A percentile compares a stretch with the other conserved stretches of the same genome.
phyloP scores from a whole-genome alignment of 768 basidiomycete genomes.

The Sarcomyxa edulis region DNA sequence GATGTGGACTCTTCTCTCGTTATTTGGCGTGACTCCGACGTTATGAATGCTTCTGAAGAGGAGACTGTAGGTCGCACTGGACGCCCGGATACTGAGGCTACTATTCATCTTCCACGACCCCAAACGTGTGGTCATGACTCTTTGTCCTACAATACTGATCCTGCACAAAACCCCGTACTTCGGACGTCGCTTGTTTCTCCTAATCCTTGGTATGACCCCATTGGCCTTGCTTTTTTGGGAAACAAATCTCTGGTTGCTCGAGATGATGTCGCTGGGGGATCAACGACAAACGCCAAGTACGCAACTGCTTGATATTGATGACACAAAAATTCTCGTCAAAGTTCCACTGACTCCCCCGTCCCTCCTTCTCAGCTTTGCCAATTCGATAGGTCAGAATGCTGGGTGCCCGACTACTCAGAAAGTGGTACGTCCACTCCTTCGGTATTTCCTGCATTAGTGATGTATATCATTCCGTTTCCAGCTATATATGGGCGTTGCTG shows the following conservation, averaged over 20 bases:
- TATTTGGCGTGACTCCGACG: constrained; percentile 72
- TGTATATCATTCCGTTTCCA: constrained; percentile 12
- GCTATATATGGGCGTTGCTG: constrained; percentile 83
- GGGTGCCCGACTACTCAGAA: constrained; percentile 74
- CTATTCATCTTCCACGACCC: constrained; percentile 16
- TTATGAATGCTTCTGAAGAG: constrained; percentile 44
- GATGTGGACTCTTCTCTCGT: constrained; percentile 52
- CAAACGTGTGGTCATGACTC: constrained; percentile 67
- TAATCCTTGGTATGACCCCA: constrained; percentile 34
- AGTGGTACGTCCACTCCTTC: constrained; percentile 44
- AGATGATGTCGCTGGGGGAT: constrained; percentile 51
- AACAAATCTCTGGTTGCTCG: constrained; percentile 36
- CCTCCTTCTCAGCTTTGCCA: constrained; percentile 66
- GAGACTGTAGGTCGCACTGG: constrained; percentile 21
- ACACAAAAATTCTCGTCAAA: no score
- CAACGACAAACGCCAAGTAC: no score
- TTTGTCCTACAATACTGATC: constrained; percentile 61
- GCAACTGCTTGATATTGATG: no score
- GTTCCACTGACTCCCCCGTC: no score
- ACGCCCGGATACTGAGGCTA: constrained; percentile 13
- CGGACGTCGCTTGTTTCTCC: constrained; percentile 19
- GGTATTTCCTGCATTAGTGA: neutral
- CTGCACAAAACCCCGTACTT: constrained; percentile 46
- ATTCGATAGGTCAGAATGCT: constrained; percentile 57
- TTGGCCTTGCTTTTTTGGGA: constrained; percentile 22